Conservation (phyloP, 306 rosid genomes). For the Acacia crassicarpa region DNA sequence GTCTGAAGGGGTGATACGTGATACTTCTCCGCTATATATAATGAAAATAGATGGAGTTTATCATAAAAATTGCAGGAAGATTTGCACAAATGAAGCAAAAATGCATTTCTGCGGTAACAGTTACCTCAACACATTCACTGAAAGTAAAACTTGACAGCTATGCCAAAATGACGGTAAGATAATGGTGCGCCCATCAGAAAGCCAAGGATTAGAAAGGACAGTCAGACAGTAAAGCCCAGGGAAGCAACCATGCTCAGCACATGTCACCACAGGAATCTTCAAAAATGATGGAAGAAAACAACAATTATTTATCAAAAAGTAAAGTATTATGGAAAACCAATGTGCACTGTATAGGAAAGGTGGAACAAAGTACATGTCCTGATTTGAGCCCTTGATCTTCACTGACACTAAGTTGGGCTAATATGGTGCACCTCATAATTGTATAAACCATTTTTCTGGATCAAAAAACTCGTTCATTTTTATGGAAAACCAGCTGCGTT, state of each 20-base stretch:
- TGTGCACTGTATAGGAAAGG: neutral
- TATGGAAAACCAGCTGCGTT: neutral
- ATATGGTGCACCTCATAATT: neutral
- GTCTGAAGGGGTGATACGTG: slow-evolving; percentile 60
- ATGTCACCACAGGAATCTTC: slow-evolving; percentile 81
- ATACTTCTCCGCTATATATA: slow-evolving; percentile 67
- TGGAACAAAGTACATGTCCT: neutral
- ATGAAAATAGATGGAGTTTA: slow-evolving; percentile 30
- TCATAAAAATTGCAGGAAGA: slow-evolving; percentile 12
- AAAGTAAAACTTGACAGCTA: slow-evolving; percentile 77
- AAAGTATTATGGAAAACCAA: neutral
- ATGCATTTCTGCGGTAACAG: neutral
- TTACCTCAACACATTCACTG: slow-evolving; percentile 80
- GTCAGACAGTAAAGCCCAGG: slow-evolving; percentile 83
- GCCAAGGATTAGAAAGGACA: slow-evolving; percentile 75
- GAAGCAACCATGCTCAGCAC: slow-evolving; percentile 75
- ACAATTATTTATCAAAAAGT: slow-evolving; percentile 1
- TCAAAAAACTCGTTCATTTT: neutral
- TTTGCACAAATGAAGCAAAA: slow-evolving; percentile 23
- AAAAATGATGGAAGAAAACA: slow-evolving; percentile 15
- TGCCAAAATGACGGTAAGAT: slow-evolving; percentile 73
- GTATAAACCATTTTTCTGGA: neutral
- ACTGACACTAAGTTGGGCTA: neutral
- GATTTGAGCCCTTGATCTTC: neutral
- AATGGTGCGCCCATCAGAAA: slow-evolving; percentile 83